These are phyloP conservation scores for Stemphylium beticola DNA, from an alignment of 2,329 filamentous ascomycete genomes.

Conservation along the genomic window DNA sequence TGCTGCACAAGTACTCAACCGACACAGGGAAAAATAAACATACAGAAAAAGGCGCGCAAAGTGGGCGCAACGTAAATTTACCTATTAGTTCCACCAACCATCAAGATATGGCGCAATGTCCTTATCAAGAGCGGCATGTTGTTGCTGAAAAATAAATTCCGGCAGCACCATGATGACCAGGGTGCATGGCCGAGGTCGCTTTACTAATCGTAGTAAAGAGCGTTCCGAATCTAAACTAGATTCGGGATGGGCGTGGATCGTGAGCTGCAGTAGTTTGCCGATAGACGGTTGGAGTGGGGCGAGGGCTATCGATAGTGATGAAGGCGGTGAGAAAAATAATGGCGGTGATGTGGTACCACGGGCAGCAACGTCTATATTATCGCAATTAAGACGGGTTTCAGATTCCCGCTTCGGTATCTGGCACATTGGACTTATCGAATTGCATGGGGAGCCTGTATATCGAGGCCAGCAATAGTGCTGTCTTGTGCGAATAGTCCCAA, in stretches of 20 bases:
- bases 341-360: not conserved
- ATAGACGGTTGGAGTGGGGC: conserved; percentile 15
- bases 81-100: conserved; percentile 13
- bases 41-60: not conserved
- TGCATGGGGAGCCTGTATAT: not conserved
- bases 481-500: not conserved
- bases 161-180: conserved; percentile 26
- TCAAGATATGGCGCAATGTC: conserved; percentile 19
- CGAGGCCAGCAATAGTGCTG: not conserved
- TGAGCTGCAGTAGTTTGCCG: conserved; percentile 21
- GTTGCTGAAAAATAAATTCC: conserved; percentile 19
- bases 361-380: not conserved
- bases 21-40: not conserved
- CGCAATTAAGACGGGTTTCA: not conserved
- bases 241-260: conserved; percentile 8
- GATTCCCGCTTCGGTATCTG: not conserved
- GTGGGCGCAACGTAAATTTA: conserved; percentile 13
- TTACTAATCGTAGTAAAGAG: conserved; percentile 12
- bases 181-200: conserved; percentile 20
- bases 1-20: not conserved
- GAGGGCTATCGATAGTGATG: conserved; percentile 16
- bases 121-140: conserved; percentile 18
- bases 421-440: not conserved
- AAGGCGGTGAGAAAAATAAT: conserved; percentile 14
- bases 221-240: conserved; percentile 1